These are phyloP conservation scores for Xeromyces bisporus DNA, from an alignment of 495 filamentous ascomycete genomes.

Conservation along the genomic window DNA sequence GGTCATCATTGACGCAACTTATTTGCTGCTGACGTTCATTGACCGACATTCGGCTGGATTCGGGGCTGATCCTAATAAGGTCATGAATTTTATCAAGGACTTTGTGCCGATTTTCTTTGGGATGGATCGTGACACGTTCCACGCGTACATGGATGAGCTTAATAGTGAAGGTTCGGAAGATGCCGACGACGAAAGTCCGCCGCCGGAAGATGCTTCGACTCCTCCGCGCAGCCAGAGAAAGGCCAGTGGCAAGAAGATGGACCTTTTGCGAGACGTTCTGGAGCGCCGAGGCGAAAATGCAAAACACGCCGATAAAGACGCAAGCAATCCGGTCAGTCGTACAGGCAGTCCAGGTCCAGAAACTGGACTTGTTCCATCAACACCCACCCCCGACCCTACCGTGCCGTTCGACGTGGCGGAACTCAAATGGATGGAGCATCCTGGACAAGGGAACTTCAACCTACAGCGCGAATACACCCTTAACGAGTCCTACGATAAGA, in stretches of 20 bases:
- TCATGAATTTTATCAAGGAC: constrained; percentile 68
- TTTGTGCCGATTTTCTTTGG: constrained; percentile 86
- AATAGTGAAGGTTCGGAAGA: constrained; percentile 45
- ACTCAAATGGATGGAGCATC: constrained; percentile 44
- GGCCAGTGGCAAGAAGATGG: constrained; percentile 51
- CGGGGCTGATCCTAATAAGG: constrained; percentile 52
- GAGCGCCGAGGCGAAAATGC: constrained; percentile 53
- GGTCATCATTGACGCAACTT: constrained; percentile 65
- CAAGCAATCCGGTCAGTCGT: constrained; percentile 59
- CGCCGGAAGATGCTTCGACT: constrained; percentile 31
- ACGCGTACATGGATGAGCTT: constrained; percentile 57
- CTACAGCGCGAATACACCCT: constrained; percentile 48
- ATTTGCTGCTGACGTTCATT: constrained; percentile 60
- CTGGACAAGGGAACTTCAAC: constrained; percentile 32
- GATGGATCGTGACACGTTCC: constrained; percentile 56
- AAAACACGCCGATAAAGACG: constrained; percentile 51
- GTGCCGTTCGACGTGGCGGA: constrained; percentile 30
- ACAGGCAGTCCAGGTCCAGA: constrained; percentile 84
- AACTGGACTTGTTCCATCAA: constrained; percentile 39
- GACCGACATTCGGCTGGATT: constrained; percentile 50
- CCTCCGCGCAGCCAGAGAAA: constrained; percentile 40
- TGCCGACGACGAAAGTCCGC: constrained; percentile 51
- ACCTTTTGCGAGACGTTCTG: constrained; percentile 73
- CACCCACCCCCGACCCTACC: constrained; percentile 28
- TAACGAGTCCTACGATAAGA: constrained; percentile 64